Conservation (phyloP, 2,329 filamentous ascomycete genomes). For the Paradendryphiella salina region DNA sequence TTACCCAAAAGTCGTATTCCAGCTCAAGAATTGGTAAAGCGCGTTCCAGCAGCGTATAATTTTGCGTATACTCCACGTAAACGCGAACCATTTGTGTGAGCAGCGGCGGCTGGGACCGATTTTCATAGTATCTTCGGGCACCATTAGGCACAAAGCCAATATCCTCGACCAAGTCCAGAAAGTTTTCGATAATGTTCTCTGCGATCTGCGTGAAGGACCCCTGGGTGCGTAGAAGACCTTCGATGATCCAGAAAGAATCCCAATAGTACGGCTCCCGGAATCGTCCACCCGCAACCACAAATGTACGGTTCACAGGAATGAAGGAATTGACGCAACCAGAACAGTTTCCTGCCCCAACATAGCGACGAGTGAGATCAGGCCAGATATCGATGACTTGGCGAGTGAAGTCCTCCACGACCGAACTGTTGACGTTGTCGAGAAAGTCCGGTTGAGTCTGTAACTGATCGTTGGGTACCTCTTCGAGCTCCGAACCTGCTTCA, state of each 20-base stretch:
- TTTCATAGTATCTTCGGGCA: constrained; percentile 68
- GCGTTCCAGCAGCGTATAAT: constrained; percentile 62
- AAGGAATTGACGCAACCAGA: constrained; percentile 65
- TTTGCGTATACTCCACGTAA: constrained; percentile 67
- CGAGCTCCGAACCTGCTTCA: constrained; percentile 65
- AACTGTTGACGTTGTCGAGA: constrained; percentile 59
- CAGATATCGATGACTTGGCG: constrained; percentile 69
- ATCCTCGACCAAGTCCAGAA: constrained; percentile 66
- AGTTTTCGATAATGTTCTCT: constrained; percentile 70
- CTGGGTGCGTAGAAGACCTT: constrained; percentile 66
- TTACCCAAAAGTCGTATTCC: constrained; percentile 66
- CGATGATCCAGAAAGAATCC: constrained; percentile 71
- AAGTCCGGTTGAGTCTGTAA: constrained; percentile 63
- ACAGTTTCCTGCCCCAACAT: constrained; percentile 56
- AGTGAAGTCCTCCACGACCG: constrained; percentile 63
- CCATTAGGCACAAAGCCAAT: constrained; percentile 71
- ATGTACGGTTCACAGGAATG: constrained; percentile 67
- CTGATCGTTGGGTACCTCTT: constrained; percentile 56
- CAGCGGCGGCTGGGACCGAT: constrained; percentile 68
- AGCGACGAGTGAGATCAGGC: constrained; percentile 67
- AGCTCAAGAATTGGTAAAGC: constrained; percentile 65
- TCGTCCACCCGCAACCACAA: constrained; percentile 71
- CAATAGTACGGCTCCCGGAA: constrained; percentile 73
- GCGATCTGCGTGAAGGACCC: constrained; percentile 66
- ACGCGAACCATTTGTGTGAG: constrained; percentile 67